Percentiles rank a stretch among this genome's conserved stretches.
Conservation (phyloP, 495 filamentous ascomycete genomes). For the Rostrohypoxylon terebratum region DNA sequence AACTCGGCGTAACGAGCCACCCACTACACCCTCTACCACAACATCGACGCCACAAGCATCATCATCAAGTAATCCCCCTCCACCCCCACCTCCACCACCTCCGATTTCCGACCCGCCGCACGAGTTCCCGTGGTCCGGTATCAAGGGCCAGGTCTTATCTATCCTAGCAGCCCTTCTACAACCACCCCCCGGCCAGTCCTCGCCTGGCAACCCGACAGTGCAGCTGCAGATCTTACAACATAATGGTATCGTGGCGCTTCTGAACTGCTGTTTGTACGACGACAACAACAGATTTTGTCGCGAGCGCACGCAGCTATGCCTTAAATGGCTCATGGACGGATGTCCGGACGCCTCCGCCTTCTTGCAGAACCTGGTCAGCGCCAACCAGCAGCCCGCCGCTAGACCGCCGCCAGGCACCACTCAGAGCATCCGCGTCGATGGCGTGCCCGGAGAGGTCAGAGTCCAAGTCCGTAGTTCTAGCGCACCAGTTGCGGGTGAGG, state of each 20-base stretch:
- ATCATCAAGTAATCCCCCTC: constrained; percentile 59
- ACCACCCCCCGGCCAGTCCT: constrained; percentile 60
- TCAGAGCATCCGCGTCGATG: constrained; percentile 56
- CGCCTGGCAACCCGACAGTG: constrained; percentile 78
- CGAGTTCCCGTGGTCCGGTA: constrained; percentile 91
- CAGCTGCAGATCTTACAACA: constrained; percentile 85
- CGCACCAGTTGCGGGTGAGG: constrained; percentile 38
- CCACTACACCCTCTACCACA: constrained; percentile 48
- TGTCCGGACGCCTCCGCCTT: constrained; percentile 82
- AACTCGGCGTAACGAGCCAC: constrained; percentile 46
- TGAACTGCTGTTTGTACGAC: constrained; percentile 87
- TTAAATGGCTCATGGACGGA: constrained; percentile 89
- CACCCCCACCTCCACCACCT: constrained; percentile 65
- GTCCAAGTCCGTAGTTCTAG: constrained; percentile 54
- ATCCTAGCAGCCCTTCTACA: constrained; percentile 84
- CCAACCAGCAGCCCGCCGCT: constrained; percentile 27
- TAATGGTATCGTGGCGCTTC: constrained; percentile 84
- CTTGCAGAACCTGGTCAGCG: constrained; percentile 69
- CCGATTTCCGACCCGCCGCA: constrained; percentile 80
- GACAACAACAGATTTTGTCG: constrained; percentile 90
- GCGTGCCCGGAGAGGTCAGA: constrained; percentile 58
- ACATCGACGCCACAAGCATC: constrained; percentile 52
- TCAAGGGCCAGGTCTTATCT: constrained; percentile 91
- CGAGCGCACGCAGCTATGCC: constrained; percentile 89
- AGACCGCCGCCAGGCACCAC: constrained; percentile 28